Evolutionary conservation across 768 basidiomycete species (phyloP), one percentile per base, ranked within the genome.

Genomic region (Sporobolomyces roseus): DNA sequence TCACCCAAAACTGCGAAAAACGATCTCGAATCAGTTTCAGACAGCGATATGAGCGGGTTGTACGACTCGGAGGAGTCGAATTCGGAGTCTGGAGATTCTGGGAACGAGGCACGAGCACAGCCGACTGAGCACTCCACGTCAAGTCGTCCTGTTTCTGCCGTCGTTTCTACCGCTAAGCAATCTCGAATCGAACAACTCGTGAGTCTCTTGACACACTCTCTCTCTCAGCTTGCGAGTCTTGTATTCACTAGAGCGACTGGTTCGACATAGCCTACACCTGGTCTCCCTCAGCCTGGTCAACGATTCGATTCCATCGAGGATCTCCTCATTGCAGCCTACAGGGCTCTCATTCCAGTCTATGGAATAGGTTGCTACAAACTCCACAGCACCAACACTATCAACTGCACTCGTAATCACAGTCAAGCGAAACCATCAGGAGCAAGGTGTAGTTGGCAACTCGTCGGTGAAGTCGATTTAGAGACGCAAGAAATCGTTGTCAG

Each of bases 111-210:
- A n/a, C n/a, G n/a, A n/a, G n/a, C n/a, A n/a, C n/a, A n/a, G n/a
- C n/a, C n/a, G n/a, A n/a, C n/a, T n/a, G n/a, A n/a, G n/a, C n/a
- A n/a, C n/a, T n/a, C n/a, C n/a, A n/a, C n/a, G n/a, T n/a, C n/a
- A n/a, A n/a, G n/a, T n/a, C n/a, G n/a, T n/a, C n/a, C n/a, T n/a
- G n/a, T n/a, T n/a, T n/a, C n/a, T n/a, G n/a, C n/a, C n/a, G n/a
- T n/a, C n/a, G n/a, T n/a, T n/a, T n/a, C n/a, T n/a, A n/a, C n/a
- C n/a, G n/a, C n/a, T n/a, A n/a, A n/a, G n/a, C n/a, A n/a, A n/a
- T n/a, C n/a, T n/a, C n/a, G n/a, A 27, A 27, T 54, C 32, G 32
- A 54, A 21, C 33, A 54, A 19, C 53, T 54, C 35, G 53, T 54
- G 14, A 54, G 53, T 41, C 9, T 41, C 38, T 51, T 27, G n/a